Evolutionary conservation across 2,329 filamentous ascomycete genomes (phyloP), one percentile per base, ranked within the genome.

Genomic region (Plectosphaerella cucumerina): DNA sequence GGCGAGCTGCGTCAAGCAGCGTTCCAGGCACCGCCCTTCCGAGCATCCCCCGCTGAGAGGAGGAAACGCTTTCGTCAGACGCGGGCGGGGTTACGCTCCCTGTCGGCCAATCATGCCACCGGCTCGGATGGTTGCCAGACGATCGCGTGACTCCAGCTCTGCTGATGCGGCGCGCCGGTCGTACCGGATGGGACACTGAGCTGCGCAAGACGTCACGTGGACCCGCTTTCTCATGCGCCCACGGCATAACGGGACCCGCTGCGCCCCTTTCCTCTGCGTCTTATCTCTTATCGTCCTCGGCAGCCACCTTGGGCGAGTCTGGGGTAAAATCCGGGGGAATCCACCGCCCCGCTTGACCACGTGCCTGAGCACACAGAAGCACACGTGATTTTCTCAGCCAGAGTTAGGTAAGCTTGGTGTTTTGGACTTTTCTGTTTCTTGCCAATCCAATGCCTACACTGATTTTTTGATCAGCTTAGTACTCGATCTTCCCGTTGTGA

Each of bases 21-120:
- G 39, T 42, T 42, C 39, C 39, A 42, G 39, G 26, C 26, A 31
- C 26, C 26, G 26, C 26, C 26, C n/a, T n/a, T n/a, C n/a, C n/a
- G n/a, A 18, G 39, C 39, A 42, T n/a, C 39, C 26, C 26, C 26
- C 26, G 26, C 26, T 31, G 26, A n/a, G n/a, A n/a, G n/a, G 26
- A 31, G 26, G 26, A 31, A 31, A 59, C 61, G 64, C 62, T 67
- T 66, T 69, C 65, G 67, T 70, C 68, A 70, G 67, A 69, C 63
- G 66, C 69, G 69, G 70, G 70, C 70, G 70, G 70, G 70, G 73
- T 73, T 66, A 58, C 58, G 56, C 52, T 53, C 58, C 59, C 49
- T 37, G 6, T 8, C 37, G 55, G 33, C 45, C 48, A 47, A 47
- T 47, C 45, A 39, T 47, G 45, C 33, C 45, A 47, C 33, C 11